Evolutionary conservation across 805 yeast species (phyloP), one percentile per base, ranked within the genome.

Genomic region (Barnettozyma siamensis): DNA sequence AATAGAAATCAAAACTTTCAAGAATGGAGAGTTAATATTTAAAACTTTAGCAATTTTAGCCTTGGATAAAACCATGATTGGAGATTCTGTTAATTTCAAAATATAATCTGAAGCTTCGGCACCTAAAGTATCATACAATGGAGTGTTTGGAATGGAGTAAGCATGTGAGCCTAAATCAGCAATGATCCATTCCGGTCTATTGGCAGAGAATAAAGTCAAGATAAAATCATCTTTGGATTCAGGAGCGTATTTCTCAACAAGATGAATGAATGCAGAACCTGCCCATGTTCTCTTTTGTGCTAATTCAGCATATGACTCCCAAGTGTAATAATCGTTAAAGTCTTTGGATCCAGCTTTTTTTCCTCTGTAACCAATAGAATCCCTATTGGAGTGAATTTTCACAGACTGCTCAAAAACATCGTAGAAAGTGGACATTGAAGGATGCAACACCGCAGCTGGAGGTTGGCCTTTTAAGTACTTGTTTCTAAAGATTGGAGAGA

Each of bases 101-200:
- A 83, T 83, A 55, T 79, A 80, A 44, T 71, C 73, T 3, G 87
- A 72, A 4, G 91, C 72, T 32, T 69, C 70, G 1, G 80, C 70
- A 4, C 82, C 83, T 43, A 76, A 55, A 8, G 81, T 75, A 45
- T 77, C 81, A 51, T 76, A 76, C 18, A 76, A 56, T 5, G 79
- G 72, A 10, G 79, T 76, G 44, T 70, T 69, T n/a, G 75, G 58
- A 31, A 67, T 70, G 58, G 72, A 71, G 63, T 75, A 80, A 7
- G 77, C 70, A 33, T 70, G 72, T 52, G 84, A 76, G 1, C 88
- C 88, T 51, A 83, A 59, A 61, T 84, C 93, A 23, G 83, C 60
- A 16, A 83, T 57, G 26, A 72, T 67, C 93, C 93, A 84, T 60
- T 83, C 86, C 8, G 73, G 66, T 37, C 78, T 66, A 56, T 82